Base-by-base conservation (phyloP, 202 grass and related monocot species). In the Bolboschoenoplectus hybrid region DNA sequence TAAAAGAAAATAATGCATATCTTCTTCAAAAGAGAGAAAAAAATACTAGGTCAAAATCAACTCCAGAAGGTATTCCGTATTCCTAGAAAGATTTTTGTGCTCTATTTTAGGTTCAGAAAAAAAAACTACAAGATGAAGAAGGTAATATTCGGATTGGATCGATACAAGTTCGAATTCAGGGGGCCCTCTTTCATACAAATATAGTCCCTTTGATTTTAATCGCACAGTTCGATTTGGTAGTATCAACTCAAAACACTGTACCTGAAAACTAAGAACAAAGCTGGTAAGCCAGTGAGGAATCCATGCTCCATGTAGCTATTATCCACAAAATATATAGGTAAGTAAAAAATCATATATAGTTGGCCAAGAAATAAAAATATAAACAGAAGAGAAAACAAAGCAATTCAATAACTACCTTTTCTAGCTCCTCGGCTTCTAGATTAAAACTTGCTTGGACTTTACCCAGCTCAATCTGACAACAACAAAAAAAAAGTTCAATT, bases 241-340 rank as follows among this genome's bases (percentile, higher is more conserved):
- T 62, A 20, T 17, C 57, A 61, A n/a, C 17, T 19, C 57, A 61
- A 61, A 61, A 61, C 57, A 19, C 16, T 61, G 19, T 84, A 93
- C 84, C 93, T 89, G 89, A 52, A 32, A 91, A 75, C 52, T 40
- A 17, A 20, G 14, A 14, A 87, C 9, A 70, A 43, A 79, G 0
- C 65, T 82, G 6, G 71, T 67, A 53, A 92, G 26, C 94, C 90
- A 94, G 69, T 85, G 61, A n/a, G 94, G 92, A 72, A 97, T 74
- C 91, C 92, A 92, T 82, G 81, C 88, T 44, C 39, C 72, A 71
- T 83, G 74, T 65, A 75, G 68, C 94, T 97, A 74, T 91, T 97
- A 74, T 91, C 70, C 73, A 88, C 19, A 63, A 84, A 12, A 46
- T 26, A 26, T 26, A 26, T 41, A 77, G 32, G 51, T 62, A 58